Percentiles rank a stretch among this genome's conserved stretches.
Evolutionary conservation across 345 rosid species (phyloP).

Genomic region (Conringia planisiliqua): DNA sequence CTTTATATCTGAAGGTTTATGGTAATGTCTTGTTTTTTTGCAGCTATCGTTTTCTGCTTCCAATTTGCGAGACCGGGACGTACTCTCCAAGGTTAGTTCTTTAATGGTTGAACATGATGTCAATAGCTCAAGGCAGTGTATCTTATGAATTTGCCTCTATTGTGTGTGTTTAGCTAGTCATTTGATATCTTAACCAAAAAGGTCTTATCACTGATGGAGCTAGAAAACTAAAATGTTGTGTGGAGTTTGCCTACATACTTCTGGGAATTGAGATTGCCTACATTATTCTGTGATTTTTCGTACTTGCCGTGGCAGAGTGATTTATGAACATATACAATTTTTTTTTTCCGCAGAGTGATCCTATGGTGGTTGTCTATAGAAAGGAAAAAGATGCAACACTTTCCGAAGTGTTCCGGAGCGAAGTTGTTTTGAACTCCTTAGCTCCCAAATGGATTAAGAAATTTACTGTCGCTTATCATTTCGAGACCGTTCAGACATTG

Average conservation of each 20-base stretch:
- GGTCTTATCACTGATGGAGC: background rate
- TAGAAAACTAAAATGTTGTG: background rate
- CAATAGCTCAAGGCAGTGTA: no score
- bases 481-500: slow-evolving; percentile 70
- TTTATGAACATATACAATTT: background rate
- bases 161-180: no score
- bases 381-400: slow-evolving; percentile 55
- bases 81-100: slow-evolving; percentile 68
- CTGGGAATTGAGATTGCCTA: no score
- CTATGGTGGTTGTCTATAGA: slow-evolving; percentile 58
- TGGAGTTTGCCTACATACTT: no score
- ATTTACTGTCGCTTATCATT: slow-evolving; percentile 59
- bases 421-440: slow-evolving; percentile 63
- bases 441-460: slow-evolving; percentile 81
- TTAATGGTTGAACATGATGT: background rate
- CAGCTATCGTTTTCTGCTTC: slow-evolving; percentile 81
- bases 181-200: no score
- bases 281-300: no score
- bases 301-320: background rate
- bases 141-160: no score
- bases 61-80: slow-evolving; percentile 65
- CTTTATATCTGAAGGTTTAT: background rate
- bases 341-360: slow-evolving; percentile 57
- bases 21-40: slow-evolving; percentile 6
- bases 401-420: slow-evolving; percentile 77